These are phyloP conservation scores for Haplosporangium sp. DNA, from an alignment of 371 early-diverging fungal genomes.

Conservation along the genomic window DNA sequence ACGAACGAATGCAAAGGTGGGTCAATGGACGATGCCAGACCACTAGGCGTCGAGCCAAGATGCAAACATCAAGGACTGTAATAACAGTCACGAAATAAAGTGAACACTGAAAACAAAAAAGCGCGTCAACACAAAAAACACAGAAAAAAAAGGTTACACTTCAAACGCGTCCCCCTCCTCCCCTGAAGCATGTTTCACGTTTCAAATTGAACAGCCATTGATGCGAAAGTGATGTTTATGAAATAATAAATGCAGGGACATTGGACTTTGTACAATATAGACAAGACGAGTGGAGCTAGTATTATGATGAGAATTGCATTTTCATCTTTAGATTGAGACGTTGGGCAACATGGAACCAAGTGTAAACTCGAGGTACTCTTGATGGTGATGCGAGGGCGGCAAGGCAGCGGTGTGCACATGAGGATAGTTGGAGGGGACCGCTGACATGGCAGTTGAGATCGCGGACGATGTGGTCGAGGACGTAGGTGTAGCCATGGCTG, in stretches of 20 bases:
- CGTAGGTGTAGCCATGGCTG: slow-evolving; percentile 16
- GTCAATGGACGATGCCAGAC: no score
- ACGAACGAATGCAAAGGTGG: background rate
- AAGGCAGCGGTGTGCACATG: slow-evolving; percentile 41
- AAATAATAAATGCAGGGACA: background rate
- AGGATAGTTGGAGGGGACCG: slow-evolving; percentile 21
- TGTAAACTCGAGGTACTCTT: slow-evolving; percentile 52
- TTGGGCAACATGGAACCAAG: slow-evolving; percentile 38
- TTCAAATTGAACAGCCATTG: no score
- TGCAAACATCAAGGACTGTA: no score
- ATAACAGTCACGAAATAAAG: no score
- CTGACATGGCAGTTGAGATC: slow-evolving; percentile 14
- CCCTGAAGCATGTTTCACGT: no score
- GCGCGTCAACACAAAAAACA: no score
- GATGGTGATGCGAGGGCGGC: slow-evolving; percentile 54
- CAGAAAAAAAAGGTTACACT: no score
- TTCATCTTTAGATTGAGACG: slow-evolving; percentile 14
- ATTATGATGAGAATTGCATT: background rate
- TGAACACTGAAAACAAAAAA: no score
- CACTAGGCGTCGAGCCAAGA: no score
- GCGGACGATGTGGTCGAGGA: slow-evolving; percentile 20
- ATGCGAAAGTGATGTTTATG: no score
- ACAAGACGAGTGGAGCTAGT: background rate
- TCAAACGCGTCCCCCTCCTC: no score
- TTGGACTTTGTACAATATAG: slow-evolving; percentile 3